A percentile compares a stretch with the other conserved stretches of the same genome.
phyloP scores from a whole-genome alignment of 2,329 filamentous ascomycete species.

The Elsinoe fawcettii region DNA sequence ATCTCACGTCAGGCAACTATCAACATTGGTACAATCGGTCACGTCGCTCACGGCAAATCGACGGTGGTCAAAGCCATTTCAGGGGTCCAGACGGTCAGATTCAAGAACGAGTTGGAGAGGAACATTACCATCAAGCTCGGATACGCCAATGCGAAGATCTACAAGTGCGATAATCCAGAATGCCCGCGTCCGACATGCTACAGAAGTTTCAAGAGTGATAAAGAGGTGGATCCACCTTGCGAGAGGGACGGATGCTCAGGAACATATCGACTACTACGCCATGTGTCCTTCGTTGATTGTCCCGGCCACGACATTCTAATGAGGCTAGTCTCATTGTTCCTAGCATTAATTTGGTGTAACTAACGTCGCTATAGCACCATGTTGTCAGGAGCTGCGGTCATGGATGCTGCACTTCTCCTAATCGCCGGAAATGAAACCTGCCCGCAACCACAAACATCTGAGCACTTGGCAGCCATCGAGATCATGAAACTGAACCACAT shows the following conservation, averaged over 20 bases:
- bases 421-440: slow-evolving; percentile 98
- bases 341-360: too few relatives aligned
- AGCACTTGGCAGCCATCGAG: slow-evolving; percentile 97
- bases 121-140: slow-evolving; percentile 99
- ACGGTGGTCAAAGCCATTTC: slow-evolving; percentile 99
- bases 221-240: slow-evolving; percentile 93
- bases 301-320: slow-evolving; percentile 99
- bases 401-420: slow-evolving; percentile 93
- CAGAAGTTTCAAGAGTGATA: slow-evolving; percentile 96
- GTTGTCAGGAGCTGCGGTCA: slow-evolving; percentile 98
- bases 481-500: slow-evolving; percentile 99
- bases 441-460: slow-evolving; percentile 95
- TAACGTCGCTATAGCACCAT: slow-evolving; percentile 57
- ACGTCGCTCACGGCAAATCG: slow-evolving; percentile 97
- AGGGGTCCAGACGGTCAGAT: slow-evolving; percentile 95
- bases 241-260: slow-evolving; percentile 87
- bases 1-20: slow-evolving; percentile 94
- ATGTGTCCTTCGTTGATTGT: slow-evolving; percentile 98
- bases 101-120: slow-evolving; percentile 98
- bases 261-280: slow-evolving; percentile 78
- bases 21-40: slow-evolving; percentile 97
- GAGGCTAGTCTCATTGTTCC: slow-evolving; percentile 39
- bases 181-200: slow-evolving; percentile 95
- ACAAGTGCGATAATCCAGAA: slow-evolving; percentile 88
- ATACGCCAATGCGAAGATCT: slow-evolving; percentile 99